A percentile compares a stretch with the other conserved stretches of the same genome.
Conservation (phyloP, 2,329 filamentous ascomycete species). For the Cercospora nicotianae region DNA sequence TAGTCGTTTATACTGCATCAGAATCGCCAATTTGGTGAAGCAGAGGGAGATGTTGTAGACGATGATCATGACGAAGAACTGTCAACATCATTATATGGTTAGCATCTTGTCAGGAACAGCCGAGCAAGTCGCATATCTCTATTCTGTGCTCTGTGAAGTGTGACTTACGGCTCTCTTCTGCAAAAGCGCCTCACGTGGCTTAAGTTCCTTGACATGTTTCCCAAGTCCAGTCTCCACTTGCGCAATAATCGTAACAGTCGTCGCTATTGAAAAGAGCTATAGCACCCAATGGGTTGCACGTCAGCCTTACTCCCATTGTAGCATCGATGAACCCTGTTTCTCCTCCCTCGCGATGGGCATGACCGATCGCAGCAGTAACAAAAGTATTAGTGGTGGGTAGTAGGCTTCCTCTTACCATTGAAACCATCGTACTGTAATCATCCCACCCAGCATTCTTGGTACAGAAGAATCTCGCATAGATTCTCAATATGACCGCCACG, state of each 20-base stretch:
- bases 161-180: conserved; percentile 23
- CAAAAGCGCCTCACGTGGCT: conserved; percentile 4
- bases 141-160: neutral
- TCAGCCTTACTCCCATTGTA: neutral
- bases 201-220: conserved; percentile 18
- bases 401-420: conserved; percentile 14
- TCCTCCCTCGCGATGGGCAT: neutral
- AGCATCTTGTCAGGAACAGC: neutral
- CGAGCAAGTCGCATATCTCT: neutral
- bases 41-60: conserved; percentile 43
- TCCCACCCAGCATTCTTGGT: conserved; percentile 25
- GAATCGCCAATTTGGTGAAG: conserved; percentile 48
- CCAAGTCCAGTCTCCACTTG: conserved; percentile 24
- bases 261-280: conserved; percentile 18
- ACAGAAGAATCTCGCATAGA: conserved; percentile 26
- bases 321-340: neutral
- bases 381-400: neutral
- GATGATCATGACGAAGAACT: conserved; percentile 22
- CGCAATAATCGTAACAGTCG: conserved; percentile 18
- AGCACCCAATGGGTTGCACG: neutral
- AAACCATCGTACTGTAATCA: conserved; percentile 23
- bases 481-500: conserved; percentile 19
- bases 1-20: conserved; percentile 51
- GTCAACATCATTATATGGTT: neutral
- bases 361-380: neutral